A percentile compares a stretch with the other conserved stretches of the same genome.
Evolutionary conservation across 2,329 filamentous ascomycete genomes (phyloP).

Genomic region (Botrytis elliptica): DNA sequence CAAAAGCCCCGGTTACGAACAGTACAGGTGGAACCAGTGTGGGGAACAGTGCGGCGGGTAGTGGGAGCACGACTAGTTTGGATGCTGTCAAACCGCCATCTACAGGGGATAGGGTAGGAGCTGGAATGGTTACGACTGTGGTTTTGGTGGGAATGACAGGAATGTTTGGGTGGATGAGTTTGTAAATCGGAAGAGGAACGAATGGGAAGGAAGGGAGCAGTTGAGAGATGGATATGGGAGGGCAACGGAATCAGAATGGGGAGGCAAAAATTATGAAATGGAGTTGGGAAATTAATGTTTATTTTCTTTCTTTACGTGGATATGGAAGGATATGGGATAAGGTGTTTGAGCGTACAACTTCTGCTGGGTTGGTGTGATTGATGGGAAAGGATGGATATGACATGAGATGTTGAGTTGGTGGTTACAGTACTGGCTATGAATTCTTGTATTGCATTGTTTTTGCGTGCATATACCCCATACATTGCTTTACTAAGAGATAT

Average conservation of each 20-base stretch:
- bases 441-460: neutral
- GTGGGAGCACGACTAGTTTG: conserved; percentile 24
- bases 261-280: neutral
- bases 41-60: conserved; percentile 33
- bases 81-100: conserved; percentile 36
- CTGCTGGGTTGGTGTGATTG: neutral
- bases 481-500: neutral
- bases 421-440: neutral
- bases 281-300: conserved; percentile 9
- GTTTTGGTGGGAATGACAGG: conserved; percentile 34
- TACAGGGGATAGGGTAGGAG: conserved; percentile 44
- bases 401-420: neutral
- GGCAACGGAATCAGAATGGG: neutral
- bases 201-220: too few species aligned
- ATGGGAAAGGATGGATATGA: conserved; percentile 6
- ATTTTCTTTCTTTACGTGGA: neutral
- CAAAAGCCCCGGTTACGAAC: conserved; percentile 36
- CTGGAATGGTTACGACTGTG: conserved; percentile 45
- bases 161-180: conserved; percentile 42
- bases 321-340: neutral
- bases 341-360: neutral
- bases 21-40: conserved; percentile 42
- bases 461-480: neutral
- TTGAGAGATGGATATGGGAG: neutral
- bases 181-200: conserved; percentile 23